These are phyloP conservation scores for Fraxinus pennsylvanica DNA, from an alignment of 257 asterid species.

Conservation along the genomic window DNA sequence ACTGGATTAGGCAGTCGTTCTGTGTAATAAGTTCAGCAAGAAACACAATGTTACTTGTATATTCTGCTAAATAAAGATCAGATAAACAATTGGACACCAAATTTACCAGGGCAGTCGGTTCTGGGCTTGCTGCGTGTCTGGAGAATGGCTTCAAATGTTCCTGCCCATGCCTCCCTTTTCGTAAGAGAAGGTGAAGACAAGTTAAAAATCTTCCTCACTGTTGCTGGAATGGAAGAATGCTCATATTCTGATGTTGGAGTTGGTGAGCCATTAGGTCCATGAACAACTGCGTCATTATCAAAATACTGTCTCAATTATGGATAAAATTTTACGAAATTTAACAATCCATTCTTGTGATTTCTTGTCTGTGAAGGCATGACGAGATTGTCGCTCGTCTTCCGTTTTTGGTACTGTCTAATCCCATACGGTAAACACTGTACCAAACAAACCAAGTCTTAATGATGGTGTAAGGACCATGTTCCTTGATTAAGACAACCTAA, in stretches of 20 bases:
- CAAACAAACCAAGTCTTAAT: neutral
- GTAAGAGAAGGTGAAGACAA: constrained; percentile 72
- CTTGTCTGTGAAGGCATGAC: no score
- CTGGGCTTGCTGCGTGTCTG: constrained; percentile 55
- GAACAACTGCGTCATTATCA: constrained; percentile 61
- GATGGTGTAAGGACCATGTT: constrained; percentile 1
- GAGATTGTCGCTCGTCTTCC: neutral
- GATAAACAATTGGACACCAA: neutral
- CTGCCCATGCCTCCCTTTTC: constrained; percentile 87
- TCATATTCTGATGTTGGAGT: constrained; percentile 67
- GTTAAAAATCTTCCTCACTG: constrained; percentile 81
- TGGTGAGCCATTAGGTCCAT: constrained; percentile 79
- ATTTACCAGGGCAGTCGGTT: constrained; percentile 80
- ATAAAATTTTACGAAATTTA: no score
- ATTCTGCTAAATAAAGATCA: neutral
- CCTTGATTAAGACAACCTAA: neutral
- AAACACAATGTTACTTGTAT: neutral
- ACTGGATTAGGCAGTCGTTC: constrained; percentile 62
- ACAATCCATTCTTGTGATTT: no score
- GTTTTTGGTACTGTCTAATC: neutral
- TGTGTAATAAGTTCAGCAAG: constrained; percentile 23
- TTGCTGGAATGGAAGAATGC: constrained; percentile 93
- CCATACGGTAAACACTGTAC: no score
- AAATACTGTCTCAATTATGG: neutral
- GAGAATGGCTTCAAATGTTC: constrained; percentile 64